phyloP scores from a whole-genome alignment of 2,329 filamentous ascomycete species.

The Cryphonectria parasitica region DNA sequence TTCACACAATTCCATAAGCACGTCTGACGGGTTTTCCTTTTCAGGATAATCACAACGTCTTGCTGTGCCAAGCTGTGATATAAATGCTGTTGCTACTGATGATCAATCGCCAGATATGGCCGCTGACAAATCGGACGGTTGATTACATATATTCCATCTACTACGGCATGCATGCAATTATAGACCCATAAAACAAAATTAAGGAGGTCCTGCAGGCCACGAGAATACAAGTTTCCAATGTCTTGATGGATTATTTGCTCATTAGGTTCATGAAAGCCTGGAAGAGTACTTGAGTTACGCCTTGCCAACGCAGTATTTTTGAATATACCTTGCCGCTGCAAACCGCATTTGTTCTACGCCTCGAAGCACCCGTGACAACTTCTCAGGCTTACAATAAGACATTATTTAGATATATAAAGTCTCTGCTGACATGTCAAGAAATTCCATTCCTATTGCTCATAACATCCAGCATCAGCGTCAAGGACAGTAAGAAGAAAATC shows the following conservation, averaged over 20 bases:
- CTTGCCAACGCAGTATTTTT: neutral
- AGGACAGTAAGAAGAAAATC: too few relatives aligned
- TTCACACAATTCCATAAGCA: neutral
- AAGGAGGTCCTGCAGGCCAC: neutral
- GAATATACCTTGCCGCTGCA: too few relatives aligned
- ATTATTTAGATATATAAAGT: too few relatives aligned
- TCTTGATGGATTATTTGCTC: neutral
- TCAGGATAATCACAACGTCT: neutral
- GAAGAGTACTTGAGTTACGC: neutral
- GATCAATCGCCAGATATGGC: neutral
- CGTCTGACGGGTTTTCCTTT: neutral
- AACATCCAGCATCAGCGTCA: too few relatives aligned
- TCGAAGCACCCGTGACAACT: too few relatives aligned
- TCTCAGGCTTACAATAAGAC: too few relatives aligned
- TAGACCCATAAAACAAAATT: neutral
- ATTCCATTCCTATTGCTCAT: too few relatives aligned
- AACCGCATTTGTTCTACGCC: too few relatives aligned
- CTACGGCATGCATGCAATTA: neutral
- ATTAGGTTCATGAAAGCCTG: neutral
- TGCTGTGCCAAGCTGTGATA: neutral
- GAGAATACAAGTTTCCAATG: neutral
- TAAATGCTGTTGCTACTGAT: neutral
- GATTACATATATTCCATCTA: neutral
- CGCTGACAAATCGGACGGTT: slow-evolving; percentile 15
- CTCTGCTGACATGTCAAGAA: too few relatives aligned